Conservation (phyloP, 225 moss, liverwort and hornwort genomes). For the Thuidium tamariscinum region DNA sequence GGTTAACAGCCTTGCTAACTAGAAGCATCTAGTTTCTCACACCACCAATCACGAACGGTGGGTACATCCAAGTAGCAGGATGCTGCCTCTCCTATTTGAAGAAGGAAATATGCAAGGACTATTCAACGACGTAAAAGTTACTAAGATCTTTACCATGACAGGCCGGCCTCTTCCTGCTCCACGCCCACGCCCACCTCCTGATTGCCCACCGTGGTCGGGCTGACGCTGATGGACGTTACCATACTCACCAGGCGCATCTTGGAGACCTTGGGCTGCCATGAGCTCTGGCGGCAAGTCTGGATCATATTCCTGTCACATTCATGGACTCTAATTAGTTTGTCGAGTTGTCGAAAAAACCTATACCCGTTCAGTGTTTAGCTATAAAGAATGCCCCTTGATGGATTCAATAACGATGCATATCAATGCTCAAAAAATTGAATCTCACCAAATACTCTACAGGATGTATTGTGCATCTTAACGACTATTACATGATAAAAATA, state of each 20-base stretch:
- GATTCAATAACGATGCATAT: not conserved
- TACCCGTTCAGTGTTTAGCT: not conserved
- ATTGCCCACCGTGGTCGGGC: conserved; percentile 53
- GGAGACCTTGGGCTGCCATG: conserved; percentile 81
- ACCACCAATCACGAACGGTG: not conserved
- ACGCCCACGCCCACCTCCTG: conserved; percentile 81
- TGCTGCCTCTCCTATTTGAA: not conserved
- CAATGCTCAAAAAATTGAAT: not conserved
- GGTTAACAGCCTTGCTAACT: not conserved
- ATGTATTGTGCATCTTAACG: not conserved
- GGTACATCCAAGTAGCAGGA: not conserved
- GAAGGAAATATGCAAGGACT: not conserved
- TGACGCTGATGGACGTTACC: conserved; percentile 58
- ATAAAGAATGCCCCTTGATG: not conserved
- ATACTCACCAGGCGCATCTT: conserved; percentile 63
- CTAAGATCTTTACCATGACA: conserved; percentile 41
- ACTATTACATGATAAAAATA: not conserved
- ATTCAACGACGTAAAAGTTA: not conserved
- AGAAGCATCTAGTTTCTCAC: not conserved
- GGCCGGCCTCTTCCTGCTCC: conserved; percentile 71
- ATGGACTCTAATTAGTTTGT: not conserved
- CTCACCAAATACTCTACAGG: not conserved
- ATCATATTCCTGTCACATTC: conserved; percentile 74
- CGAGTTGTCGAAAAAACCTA: not conserved
- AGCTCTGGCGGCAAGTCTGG: conserved; percentile 97